Percentiles rank a stretch among this genome's conserved stretches.
Conservation (phyloP, 202 grass and related monocot genomes). For the Miscanthus sacchariflorus region DNA sequence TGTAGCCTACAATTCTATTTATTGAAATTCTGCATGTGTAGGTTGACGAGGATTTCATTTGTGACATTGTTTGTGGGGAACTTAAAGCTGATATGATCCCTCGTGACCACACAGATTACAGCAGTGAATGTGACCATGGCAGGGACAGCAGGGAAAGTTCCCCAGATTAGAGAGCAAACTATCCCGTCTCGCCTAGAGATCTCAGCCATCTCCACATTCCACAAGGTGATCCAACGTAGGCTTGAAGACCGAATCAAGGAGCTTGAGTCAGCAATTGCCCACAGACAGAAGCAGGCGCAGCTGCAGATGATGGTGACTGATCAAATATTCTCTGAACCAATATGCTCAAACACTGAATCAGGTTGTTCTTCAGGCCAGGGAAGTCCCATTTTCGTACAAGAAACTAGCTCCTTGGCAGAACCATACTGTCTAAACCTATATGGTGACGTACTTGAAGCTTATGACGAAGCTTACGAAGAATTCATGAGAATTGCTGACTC, state of each 20-base stretch:
- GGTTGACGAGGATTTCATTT: constrained; percentile 72
- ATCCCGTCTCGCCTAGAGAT: constrained; percentile 77
- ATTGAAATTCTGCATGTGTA: constrained; percentile 44
- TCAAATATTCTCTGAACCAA: constrained; percentile 58
- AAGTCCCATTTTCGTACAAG: constrained; percentile 61
- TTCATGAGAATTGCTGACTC: constrained; percentile 66
- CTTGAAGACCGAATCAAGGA: constrained; percentile 85
- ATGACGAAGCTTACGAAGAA: constrained; percentile 89
- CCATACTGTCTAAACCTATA: constrained; percentile 78
- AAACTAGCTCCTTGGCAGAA: constrained; percentile 48
- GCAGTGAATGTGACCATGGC: constrained; percentile 52
- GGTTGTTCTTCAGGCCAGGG: constrained; percentile 74
- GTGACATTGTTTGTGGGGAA: constrained; percentile 75
- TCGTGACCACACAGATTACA: constrained; percentile 47
- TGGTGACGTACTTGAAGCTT: constrained; percentile 84
- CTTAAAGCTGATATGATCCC: constrained; percentile 66
- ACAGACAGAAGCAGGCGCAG: constrained; percentile 68
- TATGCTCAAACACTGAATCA: constrained; percentile 76
- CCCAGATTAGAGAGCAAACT: constrained; percentile 59
- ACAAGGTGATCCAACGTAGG: constrained; percentile 80
- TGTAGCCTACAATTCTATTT: constrained; percentile 31
- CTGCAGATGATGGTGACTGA: constrained; percentile 62
- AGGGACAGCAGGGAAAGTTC: constrained; percentile 63
- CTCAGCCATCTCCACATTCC: constrained; percentile 89
- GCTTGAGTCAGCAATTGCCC: constrained; percentile 71